These are phyloP conservation scores for Aspergillus sp. DNA, from an alignment of 2,329 filamentous ascomycete genomes.

Conservation along the genomic window DNA sequence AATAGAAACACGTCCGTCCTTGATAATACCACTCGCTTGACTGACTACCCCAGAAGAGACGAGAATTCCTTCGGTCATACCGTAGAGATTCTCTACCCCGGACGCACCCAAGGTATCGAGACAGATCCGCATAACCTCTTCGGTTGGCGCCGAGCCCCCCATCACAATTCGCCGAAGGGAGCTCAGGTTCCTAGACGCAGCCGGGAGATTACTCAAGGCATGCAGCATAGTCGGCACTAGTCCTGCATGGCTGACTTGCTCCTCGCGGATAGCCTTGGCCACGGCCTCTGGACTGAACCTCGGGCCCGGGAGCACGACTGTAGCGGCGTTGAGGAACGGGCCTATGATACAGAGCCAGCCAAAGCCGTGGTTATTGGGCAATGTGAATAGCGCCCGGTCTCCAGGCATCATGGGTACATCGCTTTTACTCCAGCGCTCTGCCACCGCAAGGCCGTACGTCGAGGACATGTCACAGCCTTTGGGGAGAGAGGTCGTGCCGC, in stretches of 20 bases:
- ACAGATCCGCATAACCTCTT: neutral
- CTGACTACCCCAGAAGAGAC: neutral
- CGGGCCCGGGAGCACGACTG: neutral
- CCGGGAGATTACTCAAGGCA: neutral
- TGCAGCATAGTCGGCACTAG: neutral
- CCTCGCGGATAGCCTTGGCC: neutral
- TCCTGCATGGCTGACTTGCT: neutral
- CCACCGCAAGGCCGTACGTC: neutral
- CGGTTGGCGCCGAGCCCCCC: neutral
- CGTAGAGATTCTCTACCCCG: neutral
- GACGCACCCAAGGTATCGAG: neutral
- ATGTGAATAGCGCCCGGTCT: neutral
- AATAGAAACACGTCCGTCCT: too few relatives aligned
- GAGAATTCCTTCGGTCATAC: neutral
- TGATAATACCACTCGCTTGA: too few relatives aligned
- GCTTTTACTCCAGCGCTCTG: neutral
- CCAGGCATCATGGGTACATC: neutral
- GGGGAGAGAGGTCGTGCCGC: neutral
- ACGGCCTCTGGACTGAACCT: neutral
- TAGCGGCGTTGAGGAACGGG: neutral
- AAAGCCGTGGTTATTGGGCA: neutral
- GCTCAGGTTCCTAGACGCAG: neutral
- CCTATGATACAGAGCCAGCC: neutral
- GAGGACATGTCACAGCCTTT: neutral
- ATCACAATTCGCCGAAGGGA: neutral